Evolutionary conservation across 202 grass and related monocot species (phyloP).

Genomic region (Schoenoplectus tabernaemontani): DNA sequence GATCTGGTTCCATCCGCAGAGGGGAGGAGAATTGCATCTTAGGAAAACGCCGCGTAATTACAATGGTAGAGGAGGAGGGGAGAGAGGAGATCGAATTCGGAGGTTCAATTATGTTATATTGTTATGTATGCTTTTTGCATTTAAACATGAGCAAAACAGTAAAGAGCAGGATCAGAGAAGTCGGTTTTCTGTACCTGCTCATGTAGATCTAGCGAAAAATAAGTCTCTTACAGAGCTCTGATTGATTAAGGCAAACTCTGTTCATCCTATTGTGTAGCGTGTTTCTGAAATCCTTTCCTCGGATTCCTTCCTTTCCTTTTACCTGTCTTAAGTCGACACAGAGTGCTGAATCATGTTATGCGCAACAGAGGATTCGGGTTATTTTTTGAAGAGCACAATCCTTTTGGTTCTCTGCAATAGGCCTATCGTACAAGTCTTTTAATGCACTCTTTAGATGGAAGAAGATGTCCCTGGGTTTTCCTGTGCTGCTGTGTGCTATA

Average conservation of each 20-base stretch:
- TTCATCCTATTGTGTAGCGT: background rate
- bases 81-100: background rate
- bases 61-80: background rate
- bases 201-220: background rate
- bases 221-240: background rate
- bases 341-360: background rate
- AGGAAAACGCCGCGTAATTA: background rate
- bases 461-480: background rate
- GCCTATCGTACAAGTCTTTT: background rate
- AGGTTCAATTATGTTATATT: background rate
- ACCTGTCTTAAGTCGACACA: background rate
- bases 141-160: background rate
- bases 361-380: background rate
- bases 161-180: background rate
- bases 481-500: background rate
- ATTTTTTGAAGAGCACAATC: background rate
- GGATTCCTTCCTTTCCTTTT: too few species aligned
- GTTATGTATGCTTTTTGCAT: background rate
- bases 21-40: too few species aligned
- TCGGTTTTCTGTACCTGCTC: background rate
- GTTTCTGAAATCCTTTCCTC: background rate
- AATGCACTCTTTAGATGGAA: background rate
- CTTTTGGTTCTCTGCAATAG: background rate
- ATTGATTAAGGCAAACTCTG: background rate
- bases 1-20: too few species aligned